These are phyloP conservation scores for Acanthamoeba triangularis DNA, from an alignment of 208 protist species.

Conservation along the genomic window DNA sequence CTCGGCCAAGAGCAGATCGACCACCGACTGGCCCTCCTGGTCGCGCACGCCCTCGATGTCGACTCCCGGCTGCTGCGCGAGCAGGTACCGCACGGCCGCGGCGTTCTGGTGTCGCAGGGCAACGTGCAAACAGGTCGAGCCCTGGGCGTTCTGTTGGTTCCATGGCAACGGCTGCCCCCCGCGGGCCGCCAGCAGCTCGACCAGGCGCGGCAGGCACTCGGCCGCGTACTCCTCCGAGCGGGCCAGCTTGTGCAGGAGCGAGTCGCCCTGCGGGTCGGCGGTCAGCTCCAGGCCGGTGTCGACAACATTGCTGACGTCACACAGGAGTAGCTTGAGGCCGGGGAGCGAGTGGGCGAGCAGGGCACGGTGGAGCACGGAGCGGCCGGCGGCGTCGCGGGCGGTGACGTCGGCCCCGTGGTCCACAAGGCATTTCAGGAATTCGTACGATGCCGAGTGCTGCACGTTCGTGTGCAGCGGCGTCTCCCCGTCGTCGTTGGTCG, in stretches of 20 bases:
- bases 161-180: background rate
- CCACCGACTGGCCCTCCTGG: background rate
- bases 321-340: background rate
- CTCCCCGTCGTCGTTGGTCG: background rate
- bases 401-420: constrained; percentile 35
- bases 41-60: constrained; percentile 1
- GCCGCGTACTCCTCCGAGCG: background rate
- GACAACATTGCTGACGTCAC: background rate
- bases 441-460: background rate
- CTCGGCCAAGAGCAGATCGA: background rate
- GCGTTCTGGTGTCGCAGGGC: constrained; percentile 36
- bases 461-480: constrained; percentile 56
- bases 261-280: constrained; percentile 6
- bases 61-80: background rate
- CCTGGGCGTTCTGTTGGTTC: constrained; percentile 22
- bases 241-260: constrained; percentile 29
- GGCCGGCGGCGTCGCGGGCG: background rate
- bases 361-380: constrained; percentile 6
- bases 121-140: constrained; percentile 30
- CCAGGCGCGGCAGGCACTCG: background rate
- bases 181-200: background rate
- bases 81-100: background rate
- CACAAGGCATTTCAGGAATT: background rate
- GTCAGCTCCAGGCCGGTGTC: background rate
- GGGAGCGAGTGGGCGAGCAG: constrained; percentile 26